phyloP scores from a whole-genome alignment of 2,329 filamentous ascomycete genomes.

The Ascochyta lentis region DNA sequence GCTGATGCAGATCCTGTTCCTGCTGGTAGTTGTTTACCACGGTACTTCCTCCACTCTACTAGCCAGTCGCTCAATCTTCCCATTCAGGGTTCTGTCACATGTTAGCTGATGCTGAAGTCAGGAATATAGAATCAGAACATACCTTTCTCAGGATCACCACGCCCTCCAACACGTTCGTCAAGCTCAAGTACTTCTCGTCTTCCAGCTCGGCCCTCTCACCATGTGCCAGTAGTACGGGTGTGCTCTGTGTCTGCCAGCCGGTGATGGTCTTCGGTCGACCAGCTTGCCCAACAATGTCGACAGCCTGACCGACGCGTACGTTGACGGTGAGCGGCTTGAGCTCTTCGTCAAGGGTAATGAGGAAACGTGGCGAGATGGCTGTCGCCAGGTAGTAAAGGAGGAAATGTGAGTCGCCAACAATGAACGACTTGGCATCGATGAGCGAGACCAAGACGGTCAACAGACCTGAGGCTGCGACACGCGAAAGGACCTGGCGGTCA shows the following conservation, averaged over 20 bases:
- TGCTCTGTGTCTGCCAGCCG: conserved; percentile 99
- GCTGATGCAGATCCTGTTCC: conserved; percentile 23
- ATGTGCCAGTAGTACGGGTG: conserved; percentile 92
- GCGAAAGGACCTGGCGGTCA: conserved; percentile 92
- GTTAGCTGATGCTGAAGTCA: conserved; percentile 18
- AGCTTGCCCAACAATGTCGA: conserved; percentile 96
- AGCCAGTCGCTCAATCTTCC: conserved; percentile 44
- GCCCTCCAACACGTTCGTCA: conserved; percentile 91
- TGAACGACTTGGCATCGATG: conserved; percentile 92
- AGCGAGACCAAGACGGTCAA: conserved; percentile 90
- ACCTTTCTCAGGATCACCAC: conserved; percentile 97
- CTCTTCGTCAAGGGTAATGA: conserved; percentile 94
- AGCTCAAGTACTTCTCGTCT: conserved; percentile 93
- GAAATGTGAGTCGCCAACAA: conserved; percentile 79
- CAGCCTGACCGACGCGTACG: conserved; percentile 95
- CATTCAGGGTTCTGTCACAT: conserved; percentile 54
- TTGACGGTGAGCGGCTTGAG: conserved; percentile 94
- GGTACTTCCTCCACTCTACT: conserved; percentile 1
- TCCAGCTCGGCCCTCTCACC: conserved; percentile 96
- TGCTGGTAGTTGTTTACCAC: conserved; percentile 10
- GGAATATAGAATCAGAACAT: conserved; percentile 45
- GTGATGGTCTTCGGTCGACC: conserved; percentile 98
- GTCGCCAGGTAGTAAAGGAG: conserved; percentile 97
- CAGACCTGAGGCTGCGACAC: conserved; percentile 87
- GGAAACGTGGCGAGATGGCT: conserved; percentile 95